Base-by-base conservation (phyloP, 352 stramenopile species). In the Phytophthora parvispora region DNA sequence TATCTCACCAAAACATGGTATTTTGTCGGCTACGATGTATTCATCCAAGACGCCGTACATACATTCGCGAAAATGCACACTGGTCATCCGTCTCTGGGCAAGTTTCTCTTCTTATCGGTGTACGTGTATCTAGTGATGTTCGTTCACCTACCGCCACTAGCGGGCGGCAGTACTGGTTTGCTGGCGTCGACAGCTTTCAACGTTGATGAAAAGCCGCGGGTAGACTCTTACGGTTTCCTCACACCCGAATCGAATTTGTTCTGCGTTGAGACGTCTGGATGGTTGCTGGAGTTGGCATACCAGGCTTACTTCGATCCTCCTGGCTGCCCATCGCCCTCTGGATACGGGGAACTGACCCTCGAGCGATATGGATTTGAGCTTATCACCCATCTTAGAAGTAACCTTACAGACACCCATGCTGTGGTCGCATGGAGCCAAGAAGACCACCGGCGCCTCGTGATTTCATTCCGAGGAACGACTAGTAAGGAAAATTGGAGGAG, bases 401-500 rank as follows among this genome's bases (percentile, higher is more conserved):
- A 81, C 12, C 36, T 80, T 25, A 92, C 89, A 15, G 91, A 97
- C 58, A 97, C 90, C 10, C 89, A 97, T 64, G 89, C 76, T 43
- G 80, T 75, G 54, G 88, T 81, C 58, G 90, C 77, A 25, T 84
- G 72, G 45, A 84, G 72, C 61, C 75, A 75, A 69, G 70, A 69
- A 2, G 75, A 84, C 20, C 84, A 87, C 18, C 83, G 86, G 28
- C 87, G 89, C 12, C 77, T 97, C 8, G 89, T 97, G 15, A 82
- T 97, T 54, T 87, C 90, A 10, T 97, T 97, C 52, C 84, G 90
- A 47, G 90, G 90, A 4, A 96, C 90, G 27, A 93, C 90, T 2
- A 95, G 89, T 69, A 90, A 92, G 34, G 84, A 88, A 52, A 94
- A 97, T 69, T 97, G 90, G 90, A 95, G 89, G 63, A 95, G 88